Evolutionary conservation across 352 stramenopile genomes (phyloP), one percentile per base, ranked within the genome.

Genomic region (Globisporangium alternatum): DNA sequence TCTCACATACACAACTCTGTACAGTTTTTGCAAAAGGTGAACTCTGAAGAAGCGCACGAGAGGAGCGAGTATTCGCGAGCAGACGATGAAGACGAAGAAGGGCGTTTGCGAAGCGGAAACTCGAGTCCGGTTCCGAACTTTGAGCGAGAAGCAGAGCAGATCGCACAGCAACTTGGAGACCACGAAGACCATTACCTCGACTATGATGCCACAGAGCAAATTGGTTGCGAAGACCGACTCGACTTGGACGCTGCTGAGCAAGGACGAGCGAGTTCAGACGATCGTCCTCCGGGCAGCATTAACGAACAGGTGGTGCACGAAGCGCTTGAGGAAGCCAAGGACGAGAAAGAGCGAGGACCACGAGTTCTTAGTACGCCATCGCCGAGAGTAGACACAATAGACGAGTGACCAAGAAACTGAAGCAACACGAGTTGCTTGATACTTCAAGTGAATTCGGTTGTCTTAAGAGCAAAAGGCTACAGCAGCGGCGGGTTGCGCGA

Each of bases 361-460:
- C 28, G 31, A 39, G 5, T 13, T 35, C 28, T 13, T 17, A 56
- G 49, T 28, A 56, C 28, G 7, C 10, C 19, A 4, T 44, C 56
- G 1, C 56, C 56, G 21, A 62, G 56, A 55, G 56, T 43, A 37
- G 30, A 55, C 56, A 45, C 28, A 62, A 62, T 55, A 62, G 56
- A 61, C 12, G 21, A 62, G n/a, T 62, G 56, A 43, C 15, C 25
- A 28, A 53, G 39, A 45, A n/a, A 45, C 5, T 45, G 10, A 45
- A 15, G 33, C 30, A 57, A 28, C 30, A 30, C 21, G 31, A 43
- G 31, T 35, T 55, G 47, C 4, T 13, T 17, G 31, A 41, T 41
- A 28, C 41, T 44, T 9, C 39, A 60, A 17, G 21, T 7, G 22
- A 31, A 33, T 17, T 43, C 35, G 1, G 21, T 33, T 33, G 47